Evolutionary conservation across 495 filamentous ascomycete genomes (phyloP).

Genomic region (Aspergillus wentii): DNA sequence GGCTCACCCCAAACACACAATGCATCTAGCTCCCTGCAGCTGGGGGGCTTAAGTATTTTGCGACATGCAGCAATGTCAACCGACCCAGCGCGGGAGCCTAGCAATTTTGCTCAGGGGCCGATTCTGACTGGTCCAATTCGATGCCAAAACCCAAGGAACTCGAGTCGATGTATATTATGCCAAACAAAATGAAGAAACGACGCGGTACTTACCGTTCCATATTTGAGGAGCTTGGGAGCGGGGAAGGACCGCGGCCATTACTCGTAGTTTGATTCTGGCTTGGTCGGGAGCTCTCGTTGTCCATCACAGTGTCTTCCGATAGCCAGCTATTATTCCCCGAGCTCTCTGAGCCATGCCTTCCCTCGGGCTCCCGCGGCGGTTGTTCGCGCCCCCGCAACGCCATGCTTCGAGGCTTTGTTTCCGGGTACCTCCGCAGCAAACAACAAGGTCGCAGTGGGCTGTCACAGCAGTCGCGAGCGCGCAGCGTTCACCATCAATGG

Average conservation of each 20-base stretch:
- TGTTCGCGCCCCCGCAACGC: constrained; percentile 27
- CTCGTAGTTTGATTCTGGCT: constrained; percentile 13
- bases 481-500: constrained; percentile 21
- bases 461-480: constrained; percentile 6
- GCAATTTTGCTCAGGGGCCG: no score
- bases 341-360: constrained; percentile 41
- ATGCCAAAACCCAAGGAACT: no score
- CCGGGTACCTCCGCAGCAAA: constrained; percentile 13
- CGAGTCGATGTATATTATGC: no score
- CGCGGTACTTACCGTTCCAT: constrained; percentile 34
- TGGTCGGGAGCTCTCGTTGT: constrained; percentile 18
- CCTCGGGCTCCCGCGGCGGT: no score
- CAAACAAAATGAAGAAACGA: not conserved
- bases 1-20: no score
- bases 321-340: constrained; percentile 36
- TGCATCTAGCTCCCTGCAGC: no score
- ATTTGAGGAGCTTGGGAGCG: constrained; percentile 23
- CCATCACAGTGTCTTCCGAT: constrained; percentile 43
- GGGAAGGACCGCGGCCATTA: constrained; percentile 27
- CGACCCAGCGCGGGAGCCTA: no score
- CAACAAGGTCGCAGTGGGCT: constrained; percentile 1
- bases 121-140: no score
- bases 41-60: no score
- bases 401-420: constrained; percentile 21
- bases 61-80: no score